phyloP scores from a whole-genome alignment of 1,139 yeast species.

The Geotrichum reessii region DNA sequence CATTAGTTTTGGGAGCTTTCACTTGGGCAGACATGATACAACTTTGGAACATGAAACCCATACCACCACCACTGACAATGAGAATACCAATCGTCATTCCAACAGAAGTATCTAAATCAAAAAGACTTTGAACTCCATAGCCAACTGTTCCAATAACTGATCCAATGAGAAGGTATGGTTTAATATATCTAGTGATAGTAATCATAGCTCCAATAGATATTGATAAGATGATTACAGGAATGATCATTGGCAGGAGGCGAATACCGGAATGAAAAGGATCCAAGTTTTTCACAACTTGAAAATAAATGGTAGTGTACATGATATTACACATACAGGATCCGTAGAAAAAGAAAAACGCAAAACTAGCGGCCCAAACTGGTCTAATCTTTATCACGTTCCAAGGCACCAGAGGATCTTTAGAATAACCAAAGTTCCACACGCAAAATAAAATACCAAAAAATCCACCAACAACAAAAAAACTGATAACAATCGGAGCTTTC shows the following conservation, averaged over 20 bases:
- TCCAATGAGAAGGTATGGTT: slow-evolving; percentile 45
- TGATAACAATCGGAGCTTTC: slow-evolving; percentile 53
- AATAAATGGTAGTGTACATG: slow-evolving; percentile 49
- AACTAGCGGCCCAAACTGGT: slow-evolving; percentile 40
- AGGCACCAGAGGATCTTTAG: slow-evolving; percentile 47
- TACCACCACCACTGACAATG: slow-evolving; percentile 50
- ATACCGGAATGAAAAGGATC: slow-evolving; percentile 55
- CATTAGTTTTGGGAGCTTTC: slow-evolving; percentile 48
- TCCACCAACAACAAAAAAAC: slow-evolving; percentile 53
- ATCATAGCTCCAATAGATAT: slow-evolving; percentile 45
- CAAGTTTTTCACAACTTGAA: slow-evolving; percentile 48
- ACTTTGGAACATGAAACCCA: slow-evolving; percentile 53
- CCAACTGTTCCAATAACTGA: slow-evolving; percentile 47
- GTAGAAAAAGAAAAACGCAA: slow-evolving; percentile 40
- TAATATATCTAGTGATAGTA: slow-evolving; percentile 45
- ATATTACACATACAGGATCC: slow-evolving; percentile 44
- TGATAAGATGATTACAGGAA: slow-evolving; percentile 49
- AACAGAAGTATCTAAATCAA: slow-evolving; percentile 25
- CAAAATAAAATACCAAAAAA: slow-evolving; percentile 39
- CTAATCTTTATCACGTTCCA: slow-evolving; percentile 38
- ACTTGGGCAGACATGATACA: slow-evolving; percentile 50
- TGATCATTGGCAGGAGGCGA: slow-evolving; percentile 49
- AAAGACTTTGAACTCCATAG: slow-evolving; percentile 44
- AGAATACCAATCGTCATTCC: slow-evolving; percentile 43
- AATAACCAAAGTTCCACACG: slow-evolving; percentile 46